These are phyloP conservation scores for Suhomyces sp. DNA, from an alignment of 805 yeast genomes.

Conservation along the genomic window DNA sequence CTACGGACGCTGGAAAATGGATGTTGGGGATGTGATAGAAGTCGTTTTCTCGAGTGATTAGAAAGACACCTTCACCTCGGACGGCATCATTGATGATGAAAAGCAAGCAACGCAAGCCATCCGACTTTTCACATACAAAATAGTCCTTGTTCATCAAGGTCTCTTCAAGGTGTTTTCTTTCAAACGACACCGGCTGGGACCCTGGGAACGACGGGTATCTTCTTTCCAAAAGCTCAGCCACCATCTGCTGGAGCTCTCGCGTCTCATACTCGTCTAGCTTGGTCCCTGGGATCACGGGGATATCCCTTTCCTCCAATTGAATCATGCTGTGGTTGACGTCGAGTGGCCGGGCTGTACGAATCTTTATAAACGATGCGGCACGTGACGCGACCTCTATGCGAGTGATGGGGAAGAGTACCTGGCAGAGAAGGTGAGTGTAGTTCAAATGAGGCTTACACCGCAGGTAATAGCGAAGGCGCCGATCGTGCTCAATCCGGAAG, in stretches of 20 bases:
- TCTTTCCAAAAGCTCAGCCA: constrained; percentile 59
- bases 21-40: constrained; percentile 77
- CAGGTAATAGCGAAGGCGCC: constrained; percentile 30
- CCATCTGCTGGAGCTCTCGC: constrained; percentile 62
- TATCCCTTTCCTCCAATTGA: constrained; percentile 46
- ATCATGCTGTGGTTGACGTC: constrained; percentile 21
- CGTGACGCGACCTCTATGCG: background rate
- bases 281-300: constrained; percentile 87
- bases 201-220: constrained; percentile 74
- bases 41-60: constrained; percentile 86
- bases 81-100: constrained; percentile 63
- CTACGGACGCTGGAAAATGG: constrained; percentile 67
- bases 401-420: background rate
- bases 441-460: constrained; percentile 35
- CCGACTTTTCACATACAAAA: constrained; percentile 93
- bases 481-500: constrained; percentile 32
- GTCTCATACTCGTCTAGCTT: constrained; percentile 71
- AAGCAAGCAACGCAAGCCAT: constrained; percentile 85
- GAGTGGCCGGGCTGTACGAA: background rate
- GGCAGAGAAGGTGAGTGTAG: background rate
- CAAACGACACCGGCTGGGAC: constrained; percentile 92
- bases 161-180: constrained; percentile 64
- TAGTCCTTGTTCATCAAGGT: constrained; percentile 71
- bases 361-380: background rate
- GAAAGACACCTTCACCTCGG: constrained; percentile 82